These are phyloP conservation scores for Fusarium metavorans DNA, from an alignment of 2,329 filamentous ascomycete genomes.

Conservation along the genomic window DNA sequence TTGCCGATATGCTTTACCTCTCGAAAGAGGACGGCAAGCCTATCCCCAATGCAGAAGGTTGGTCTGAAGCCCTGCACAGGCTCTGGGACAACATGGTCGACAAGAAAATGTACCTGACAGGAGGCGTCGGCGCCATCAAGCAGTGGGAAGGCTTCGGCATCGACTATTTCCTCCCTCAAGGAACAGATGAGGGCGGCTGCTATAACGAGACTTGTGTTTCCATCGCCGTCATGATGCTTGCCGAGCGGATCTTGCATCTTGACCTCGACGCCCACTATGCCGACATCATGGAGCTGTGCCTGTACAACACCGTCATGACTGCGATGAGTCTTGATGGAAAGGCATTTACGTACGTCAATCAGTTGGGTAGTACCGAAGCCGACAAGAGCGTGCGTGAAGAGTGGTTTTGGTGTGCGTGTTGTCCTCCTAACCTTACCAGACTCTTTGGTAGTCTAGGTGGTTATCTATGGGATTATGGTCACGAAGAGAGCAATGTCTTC, in stretches of 20 bases:
- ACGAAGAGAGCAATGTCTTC: conserved; percentile 45
- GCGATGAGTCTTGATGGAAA: conserved; percentile 67
- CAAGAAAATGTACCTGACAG: conserved; percentile 69
- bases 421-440: conserved; percentile 69
- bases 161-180: conserved; percentile 32
- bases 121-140: conserved; percentile 64
- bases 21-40: conserved; percentile 25
- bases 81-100: conserved; percentile 71
- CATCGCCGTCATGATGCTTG: conserved; percentile 68
- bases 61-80: conserved; percentile 55
- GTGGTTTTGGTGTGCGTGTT: conserved; percentile 72
- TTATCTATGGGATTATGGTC: conserved; percentile 63
- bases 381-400: conserved; percentile 62
- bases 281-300: conserved; percentile 70
- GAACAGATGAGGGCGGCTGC: conserved; percentile 23
- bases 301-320: conserved; percentile 71
- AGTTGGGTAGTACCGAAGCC: conserved; percentile 64
- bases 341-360: conserved; percentile 72
- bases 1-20: conserved; percentile 61
- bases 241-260: conserved; percentile 65
- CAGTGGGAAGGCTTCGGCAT: conserved; percentile 47
- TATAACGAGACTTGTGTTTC: conserved; percentile 29
- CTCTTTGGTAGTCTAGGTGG: conserved; percentile 67
- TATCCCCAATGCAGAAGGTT: conserved; percentile 39
- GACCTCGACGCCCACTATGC: conserved; percentile 65